Base-by-base conservation (phyloP, 176 grass and related monocot genomes). In the Juncus effusus region DNA sequence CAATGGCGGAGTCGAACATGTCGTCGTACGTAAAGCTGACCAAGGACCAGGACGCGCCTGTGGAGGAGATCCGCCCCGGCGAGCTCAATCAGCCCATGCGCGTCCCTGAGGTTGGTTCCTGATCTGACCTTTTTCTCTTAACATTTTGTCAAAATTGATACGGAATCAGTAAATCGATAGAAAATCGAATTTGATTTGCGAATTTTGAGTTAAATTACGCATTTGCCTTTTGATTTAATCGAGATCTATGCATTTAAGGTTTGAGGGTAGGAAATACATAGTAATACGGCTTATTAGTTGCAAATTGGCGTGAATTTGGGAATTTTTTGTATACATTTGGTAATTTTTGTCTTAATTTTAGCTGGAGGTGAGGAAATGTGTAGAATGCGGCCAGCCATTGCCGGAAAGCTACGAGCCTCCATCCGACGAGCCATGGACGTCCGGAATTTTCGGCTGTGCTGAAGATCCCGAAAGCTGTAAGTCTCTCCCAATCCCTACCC, bases 51-150 rank as follows among this genome's bases (percentile, higher is more conserved):
- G 93, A 97, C 38, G 78, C 83, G 45, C 93, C 82, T 2, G 3
- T 56, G 58, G 85, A 97, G 68, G 88, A 92, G 66, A 97, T 92
- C 83, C 82, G 56, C 60, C 93, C 85, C 51, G 85, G 85, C 51
- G 93, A 97, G 63, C 82, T 92, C 85, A 97, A 92, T 83, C 93
- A 97, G 72, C 88, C 85, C 41, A 81, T 97, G 38, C 93, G 79
- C 54, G 80, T 97, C 61, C 88, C 88, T 35, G 80, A 97, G 85
- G 93, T 86, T 44, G 1, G 44, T 28, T 28, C 19, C 19, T 1
- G 4, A 41, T 13, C 60, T 38, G 39, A 14, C 56, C 35, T 59
- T 6, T 45, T 70, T 35, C 44, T 3, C 7, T 28, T 3, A 9
- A 38, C 37, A 13, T 70, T 53, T 3, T 3, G 5, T 16, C 5